Evolutionary conservation across 345 rosid species (phyloP).

Genomic region (Melastoma malabathricum): DNA sequence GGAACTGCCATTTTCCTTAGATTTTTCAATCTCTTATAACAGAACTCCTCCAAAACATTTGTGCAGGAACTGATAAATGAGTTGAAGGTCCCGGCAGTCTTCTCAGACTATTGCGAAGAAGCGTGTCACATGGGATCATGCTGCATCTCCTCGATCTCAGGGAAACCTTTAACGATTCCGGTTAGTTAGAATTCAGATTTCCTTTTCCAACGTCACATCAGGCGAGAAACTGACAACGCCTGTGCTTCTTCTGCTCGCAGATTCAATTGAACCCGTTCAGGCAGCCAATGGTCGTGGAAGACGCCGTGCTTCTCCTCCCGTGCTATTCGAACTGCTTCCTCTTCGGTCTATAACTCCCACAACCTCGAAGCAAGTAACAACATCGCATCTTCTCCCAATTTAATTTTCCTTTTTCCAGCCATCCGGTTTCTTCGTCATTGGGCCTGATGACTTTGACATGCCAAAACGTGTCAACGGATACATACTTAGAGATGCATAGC

Average conservation of each 20-base stretch:
- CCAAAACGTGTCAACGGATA: too few relatives aligned
- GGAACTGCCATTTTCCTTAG: not conserved
- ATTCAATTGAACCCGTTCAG: slow-evolving; percentile 79
- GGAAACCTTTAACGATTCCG: slow-evolving; percentile 42
- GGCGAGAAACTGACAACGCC: not conserved
- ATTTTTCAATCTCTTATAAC: not conserved
- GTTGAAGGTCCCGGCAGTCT: slow-evolving; percentile 57
- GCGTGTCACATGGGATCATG: slow-evolving; percentile 75
- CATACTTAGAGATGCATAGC: too few relatives aligned
- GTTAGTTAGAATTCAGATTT: slow-evolving; percentile 12
- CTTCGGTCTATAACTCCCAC: slow-evolving; percentile 32
- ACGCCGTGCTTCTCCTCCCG: slow-evolving; percentile 51
- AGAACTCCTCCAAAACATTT: slow-evolving; percentile 3
- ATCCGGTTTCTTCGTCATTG: too few relatives aligned
- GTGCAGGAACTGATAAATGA: slow-evolving; percentile 62
- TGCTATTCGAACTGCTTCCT: slow-evolving; percentile 93
- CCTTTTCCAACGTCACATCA: not conserved
- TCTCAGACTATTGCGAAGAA: slow-evolving; percentile 94
- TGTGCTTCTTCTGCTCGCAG: slow-evolving; percentile 27
- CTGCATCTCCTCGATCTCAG: slow-evolving; percentile 41
- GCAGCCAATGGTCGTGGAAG: slow-evolving; percentile 87
- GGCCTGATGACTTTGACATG: too few relatives aligned
- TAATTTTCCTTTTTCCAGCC: too few relatives aligned
- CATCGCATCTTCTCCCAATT: too few relatives aligned
- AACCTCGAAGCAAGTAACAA: too few relatives aligned